Conservation (phyloP, 306 rosid species). For the Cercis canadensis region DNA sequence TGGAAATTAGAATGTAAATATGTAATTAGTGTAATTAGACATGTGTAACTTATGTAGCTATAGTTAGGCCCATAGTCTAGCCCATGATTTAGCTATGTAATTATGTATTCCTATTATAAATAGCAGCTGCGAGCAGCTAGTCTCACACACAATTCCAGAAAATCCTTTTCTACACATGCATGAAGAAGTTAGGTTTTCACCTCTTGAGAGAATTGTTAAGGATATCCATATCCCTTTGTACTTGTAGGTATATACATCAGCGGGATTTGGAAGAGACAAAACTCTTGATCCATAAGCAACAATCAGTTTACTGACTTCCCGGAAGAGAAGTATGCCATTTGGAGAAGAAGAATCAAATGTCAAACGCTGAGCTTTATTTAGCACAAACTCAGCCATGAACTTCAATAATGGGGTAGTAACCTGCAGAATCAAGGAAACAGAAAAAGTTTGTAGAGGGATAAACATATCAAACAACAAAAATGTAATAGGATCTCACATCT, state of each 20-base stretch:
- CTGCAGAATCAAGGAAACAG: constrained; percentile 46
- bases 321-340: constrained; percentile 97
- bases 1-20: no score
- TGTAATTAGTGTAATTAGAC: no score
- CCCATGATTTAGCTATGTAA: no score
- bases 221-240: constrained; percentile 99
- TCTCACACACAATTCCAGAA: no score
- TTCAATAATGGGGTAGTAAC: constrained; percentile 96
- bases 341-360: constrained; percentile 99
- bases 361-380: constrained; percentile 96
- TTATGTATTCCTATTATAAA: no score
- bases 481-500: not conserved
- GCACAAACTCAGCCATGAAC: constrained; percentile 96
- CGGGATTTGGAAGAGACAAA: constrained; percentile 83
- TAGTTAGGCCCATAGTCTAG: no score
- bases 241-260: constrained; percentile 87
- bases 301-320: constrained; percentile 95
- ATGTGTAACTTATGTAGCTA: no score
- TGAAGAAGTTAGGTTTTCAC: constrained; percentile 49
- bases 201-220: constrained; percentile 80
- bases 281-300: constrained; percentile 97
- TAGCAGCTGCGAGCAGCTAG: no score
- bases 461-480: constrained; percentile 17
- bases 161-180: not conserved
- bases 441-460: not conserved